Percentiles rank a stretch among this genome's conserved stretches.
phyloP scores from a whole-genome alignment of 192 early-diverging fungal genomes.

The Spizellomyces punctatus region DNA sequence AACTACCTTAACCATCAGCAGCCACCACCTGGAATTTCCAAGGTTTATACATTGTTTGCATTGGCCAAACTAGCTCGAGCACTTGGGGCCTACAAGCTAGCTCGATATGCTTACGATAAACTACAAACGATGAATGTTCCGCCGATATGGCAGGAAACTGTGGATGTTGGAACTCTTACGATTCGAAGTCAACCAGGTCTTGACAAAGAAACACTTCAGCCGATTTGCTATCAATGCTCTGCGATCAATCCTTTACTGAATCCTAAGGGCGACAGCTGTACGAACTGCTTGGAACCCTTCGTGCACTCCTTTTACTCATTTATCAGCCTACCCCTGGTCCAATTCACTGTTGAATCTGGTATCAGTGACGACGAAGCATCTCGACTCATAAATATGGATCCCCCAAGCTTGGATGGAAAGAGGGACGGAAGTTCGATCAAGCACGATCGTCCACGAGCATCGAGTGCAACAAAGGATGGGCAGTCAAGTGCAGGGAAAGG shows the following conservation, averaged over 20 bases:
- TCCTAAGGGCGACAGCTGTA: conserved; percentile 47
- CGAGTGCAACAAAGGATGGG: neutral
- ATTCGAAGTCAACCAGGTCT: conserved; percentile 45
- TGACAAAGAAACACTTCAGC: conserved; percentile 48
- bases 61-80: conserved; percentile 50
- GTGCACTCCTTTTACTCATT: conserved; percentile 57
- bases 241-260: conserved; percentile 48
- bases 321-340: conserved; percentile 51
- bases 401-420: conserved; percentile 19
- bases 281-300: conserved; percentile 51
- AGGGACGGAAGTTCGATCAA: neutral
- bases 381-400: conserved; percentile 37
- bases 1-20: conserved; percentile 37
- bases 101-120: conserved; percentile 49
- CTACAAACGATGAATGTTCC: conserved; percentile 43
- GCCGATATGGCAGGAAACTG: conserved; percentile 47
- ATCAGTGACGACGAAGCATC: conserved; percentile 48
- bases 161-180: conserved; percentile 51
- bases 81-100: conserved; percentile 50
- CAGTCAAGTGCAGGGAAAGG: conserved; percentile 5
- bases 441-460: neutral
- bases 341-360: conserved; percentile 47
- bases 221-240: conserved; percentile 51
- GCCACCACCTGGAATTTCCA: conserved; percentile 52
- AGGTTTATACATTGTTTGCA: conserved; percentile 47